Evolutionary conservation across 768 basidiomycete species (phyloP), one percentile per base, ranked within the genome.

Genomic region (Boletus rufocinnamomeus): DNA sequence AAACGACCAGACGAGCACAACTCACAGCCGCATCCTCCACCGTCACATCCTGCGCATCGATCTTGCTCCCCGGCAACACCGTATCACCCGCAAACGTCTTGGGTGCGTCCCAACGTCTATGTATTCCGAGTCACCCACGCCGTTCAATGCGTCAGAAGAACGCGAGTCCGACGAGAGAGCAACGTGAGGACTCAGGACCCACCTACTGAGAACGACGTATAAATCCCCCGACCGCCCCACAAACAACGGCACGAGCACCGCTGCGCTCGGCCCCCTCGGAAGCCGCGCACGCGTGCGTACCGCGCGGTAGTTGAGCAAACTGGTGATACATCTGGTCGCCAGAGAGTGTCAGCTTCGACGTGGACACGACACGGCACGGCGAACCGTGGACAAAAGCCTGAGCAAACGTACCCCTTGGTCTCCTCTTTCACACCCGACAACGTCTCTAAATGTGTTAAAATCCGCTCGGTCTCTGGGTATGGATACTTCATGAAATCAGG

Each of bases 71-170:
- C 0, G 93, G 94, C 6, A 96, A 74, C 1, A 91, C 89, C 0
- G 94, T 96, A 69, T 95, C 94, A 0, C 91, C 91, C 1, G 93
- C 89, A 65, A 90, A 96, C 10, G 86, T 80, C 38, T 85, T 78
- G 63, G 95, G 75, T 4, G 82, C 82, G 0, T 87, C 79, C 2
- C 93, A 85, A 2, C 93, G 86, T 59, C 93, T n/a, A n/a, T n/a
- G n/a, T n/a, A n/a, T n/a, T n/a, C n/a, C n/a, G n/a, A n/a, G n/a
- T n/a, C n/a, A n/a, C n/a, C n/a, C n/a, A n/a, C n/a, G n/a, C n/a
- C n/a, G n/a, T n/a, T n/a, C n/a, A n/a, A n/a, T n/a, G n/a, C n/a
- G n/a, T n/a, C n/a, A n/a, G n/a, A n/a, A n/a, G n/a, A n/a, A n/a
- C n/a, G n/a, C 27, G 19, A 8, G n/a, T n/a, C n/a, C n/a, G n/a